Conservation (phyloP, 257 asterid genomes). For the Solanum corneliomulleri region DNA sequence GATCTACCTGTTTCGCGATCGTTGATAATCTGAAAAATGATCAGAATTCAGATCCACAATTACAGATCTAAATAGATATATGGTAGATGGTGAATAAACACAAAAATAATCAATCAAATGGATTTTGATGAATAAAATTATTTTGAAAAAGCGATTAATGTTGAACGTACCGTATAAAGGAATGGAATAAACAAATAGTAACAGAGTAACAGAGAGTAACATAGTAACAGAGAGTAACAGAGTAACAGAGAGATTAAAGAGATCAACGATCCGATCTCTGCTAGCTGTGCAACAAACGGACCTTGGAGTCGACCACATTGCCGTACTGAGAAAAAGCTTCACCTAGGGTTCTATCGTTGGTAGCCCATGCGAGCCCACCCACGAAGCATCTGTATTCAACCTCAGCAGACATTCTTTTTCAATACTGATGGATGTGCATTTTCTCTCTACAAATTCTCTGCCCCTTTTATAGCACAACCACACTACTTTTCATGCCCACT, state of each 20-base stretch:
- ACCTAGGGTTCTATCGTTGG: slow-evolving; percentile 38
- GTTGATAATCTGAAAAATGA: slow-evolving; percentile 42
- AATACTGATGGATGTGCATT: background rate
- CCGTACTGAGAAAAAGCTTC: slow-evolving; percentile 44
- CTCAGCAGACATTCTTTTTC: background rate
- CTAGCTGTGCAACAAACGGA: slow-evolving; percentile 24
- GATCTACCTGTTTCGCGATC: slow-evolving; percentile 96
- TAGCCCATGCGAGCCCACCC: slow-evolving; percentile 53
- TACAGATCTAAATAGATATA: background rate
- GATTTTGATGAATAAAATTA: background rate
- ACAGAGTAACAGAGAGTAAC: slow-evolving; percentile 1
- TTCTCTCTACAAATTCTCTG: background rate
- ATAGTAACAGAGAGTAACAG: background rate
- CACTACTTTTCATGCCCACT: background rate
- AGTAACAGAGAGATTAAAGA: slow-evolving; percentile 9
- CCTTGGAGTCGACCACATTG: slow-evolving; percentile 63
- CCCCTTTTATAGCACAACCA: background rate
- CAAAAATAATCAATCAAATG: background rate
- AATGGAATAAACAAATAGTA: slow-evolving; percentile 5
- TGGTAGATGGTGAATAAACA: background rate
- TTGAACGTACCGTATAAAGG: slow-evolving; percentile 20
- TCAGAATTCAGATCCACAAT: slow-evolving; percentile 14
- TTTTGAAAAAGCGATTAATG: background rate
- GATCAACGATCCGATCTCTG: slow-evolving; percentile 19
- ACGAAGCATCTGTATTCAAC: slow-evolving; percentile 18